Conservation (phyloP, 2,329 filamentous ascomycete genomes). For the Hypoxylon sp. region DNA sequence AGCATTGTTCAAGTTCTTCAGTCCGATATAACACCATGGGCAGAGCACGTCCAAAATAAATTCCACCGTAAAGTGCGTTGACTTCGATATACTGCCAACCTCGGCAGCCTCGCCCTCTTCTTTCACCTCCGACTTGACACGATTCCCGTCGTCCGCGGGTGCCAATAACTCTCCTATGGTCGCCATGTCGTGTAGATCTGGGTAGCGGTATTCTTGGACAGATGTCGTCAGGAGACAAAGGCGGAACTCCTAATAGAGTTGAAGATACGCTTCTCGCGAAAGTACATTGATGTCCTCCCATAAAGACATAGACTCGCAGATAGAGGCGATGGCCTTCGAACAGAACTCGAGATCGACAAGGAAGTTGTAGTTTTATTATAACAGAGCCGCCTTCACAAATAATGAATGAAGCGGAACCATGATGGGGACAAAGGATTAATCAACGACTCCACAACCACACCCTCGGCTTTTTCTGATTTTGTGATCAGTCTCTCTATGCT, state of each 20-base stretch:
- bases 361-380: neutral
- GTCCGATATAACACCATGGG: slow-evolving; percentile 65
- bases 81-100: slow-evolving; percentile 13
- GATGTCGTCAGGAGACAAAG: neutral
- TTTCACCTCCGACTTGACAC: slow-evolving; percentile 1
- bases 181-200: slow-evolving; percentile 42
- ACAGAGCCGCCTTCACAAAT: neutral
- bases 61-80: slow-evolving; percentile 56
- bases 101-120: slow-evolving; percentile 8
- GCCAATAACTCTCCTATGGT: slow-evolving; percentile 49
- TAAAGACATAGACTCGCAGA: neutral
- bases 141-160: slow-evolving; percentile 38
- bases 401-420: neutral
- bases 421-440: slow-evolving; percentile 12
- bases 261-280: slow-evolving; percentile 3
- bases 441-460: slow-evolving; percentile 7
- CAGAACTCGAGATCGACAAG: neutral
- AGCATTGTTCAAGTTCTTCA: slow-evolving; percentile 60
- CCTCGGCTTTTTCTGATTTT: slow-evolving; percentile 2
- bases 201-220: neutral
- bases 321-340: neutral
- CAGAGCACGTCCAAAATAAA: slow-evolving; percentile 65
- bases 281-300: neutral
- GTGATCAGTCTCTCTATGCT: slow-evolving; percentile 3
- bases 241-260: slow-evolving; percentile 36